Conservation (phyloP, 495 filamentous ascomycete species). For the Margaritispora aquatica region DNA sequence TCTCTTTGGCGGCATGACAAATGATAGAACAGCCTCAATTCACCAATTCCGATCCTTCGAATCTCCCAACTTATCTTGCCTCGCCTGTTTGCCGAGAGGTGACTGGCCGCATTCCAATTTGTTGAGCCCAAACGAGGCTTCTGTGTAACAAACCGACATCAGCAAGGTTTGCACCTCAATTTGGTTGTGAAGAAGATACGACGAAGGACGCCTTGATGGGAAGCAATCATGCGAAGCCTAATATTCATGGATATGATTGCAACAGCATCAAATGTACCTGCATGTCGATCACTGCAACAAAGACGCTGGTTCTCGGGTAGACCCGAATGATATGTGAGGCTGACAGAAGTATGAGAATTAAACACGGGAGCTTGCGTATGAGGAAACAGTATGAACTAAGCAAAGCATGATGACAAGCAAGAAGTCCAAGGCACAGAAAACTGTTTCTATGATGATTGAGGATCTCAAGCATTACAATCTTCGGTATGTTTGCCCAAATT, state of each 20-base stretch:
- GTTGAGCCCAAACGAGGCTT: constrained; percentile 13
- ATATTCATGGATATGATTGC: too few species aligned
- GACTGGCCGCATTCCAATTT: constrained; percentile 13
- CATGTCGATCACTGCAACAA: neutral
- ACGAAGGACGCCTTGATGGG: constrained; percentile 1
- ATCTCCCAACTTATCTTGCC: neutral
- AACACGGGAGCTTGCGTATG: neutral
- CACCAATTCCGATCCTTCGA: constrained; percentile 1
- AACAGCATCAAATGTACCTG: too few species aligned
- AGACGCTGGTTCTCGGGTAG: neutral
- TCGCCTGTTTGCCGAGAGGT: constrained; percentile 15
- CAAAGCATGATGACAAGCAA: neutral
- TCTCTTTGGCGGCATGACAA: constrained; percentile 1
- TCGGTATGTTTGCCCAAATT: too few species aligned
- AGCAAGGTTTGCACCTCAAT: constrained; percentile 17
- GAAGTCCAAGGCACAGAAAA: neutral
- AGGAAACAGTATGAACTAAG: neutral
- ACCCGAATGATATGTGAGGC: neutral
- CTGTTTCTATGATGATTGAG: neutral
- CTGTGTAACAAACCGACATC: constrained; percentile 12
- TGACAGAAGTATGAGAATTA: neutral
- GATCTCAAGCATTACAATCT: too few species aligned
- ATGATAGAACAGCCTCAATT: constrained; percentile 11
- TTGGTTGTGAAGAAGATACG: neutral
- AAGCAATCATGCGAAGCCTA: constrained; percentile 1